Percentiles rank a stretch among this genome's conserved stretches.
Evolutionary conservation across 495 filamentous ascomycete genomes (phyloP).

Genomic region (Penicillium pancosmium): DNA sequence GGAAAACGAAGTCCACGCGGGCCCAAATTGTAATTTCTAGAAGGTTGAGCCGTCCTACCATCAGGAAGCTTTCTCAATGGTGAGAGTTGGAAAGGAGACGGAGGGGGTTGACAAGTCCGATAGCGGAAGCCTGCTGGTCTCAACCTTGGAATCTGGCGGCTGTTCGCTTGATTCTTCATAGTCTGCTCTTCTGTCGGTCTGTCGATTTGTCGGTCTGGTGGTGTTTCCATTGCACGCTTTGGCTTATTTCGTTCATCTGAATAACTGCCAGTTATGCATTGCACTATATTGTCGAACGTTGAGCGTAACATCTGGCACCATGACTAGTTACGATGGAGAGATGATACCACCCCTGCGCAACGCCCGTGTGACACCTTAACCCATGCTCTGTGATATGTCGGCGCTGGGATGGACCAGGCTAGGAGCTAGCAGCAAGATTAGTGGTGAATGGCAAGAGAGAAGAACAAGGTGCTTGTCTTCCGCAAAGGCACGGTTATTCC

Average conservation of each 20-base stretch:
- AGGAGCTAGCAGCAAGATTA: neutral
- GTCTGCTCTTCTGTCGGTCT: neutral
- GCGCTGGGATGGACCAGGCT: slow-evolving; percentile 10
- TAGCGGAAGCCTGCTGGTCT: neutral
- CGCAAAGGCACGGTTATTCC: slow-evolving; percentile 4
- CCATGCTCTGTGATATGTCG: slow-evolving; percentile 9
- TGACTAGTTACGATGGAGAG: slow-evolving; percentile 7
- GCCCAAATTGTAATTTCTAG: slow-evolving; percentile 28
- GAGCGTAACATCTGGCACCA: slow-evolving; percentile 12
- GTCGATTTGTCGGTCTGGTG: neutral
- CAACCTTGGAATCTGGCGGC: neutral
- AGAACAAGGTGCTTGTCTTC: neutral
- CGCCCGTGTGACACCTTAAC: slow-evolving; percentile 11
- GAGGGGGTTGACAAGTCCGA: neutral
- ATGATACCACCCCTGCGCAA: slow-evolving; percentile 9
- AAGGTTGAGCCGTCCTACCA: slow-evolving; percentile 21
- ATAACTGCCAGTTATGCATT: too few species aligned
- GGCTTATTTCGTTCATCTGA: neutral
- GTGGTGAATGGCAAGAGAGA: neutral
- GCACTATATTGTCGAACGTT: neutral
- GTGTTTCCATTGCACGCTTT: neutral
- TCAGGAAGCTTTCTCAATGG: slow-evolving; percentile 7
- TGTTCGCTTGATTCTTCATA: neutral
- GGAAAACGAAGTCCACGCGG: slow-evolving; percentile 14
- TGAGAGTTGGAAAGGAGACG: slow-evolving; percentile 11